Evolutionary conservation across 164 flowering plant species (phyloP), one percentile per base, ranked within the genome.

Genomic region (Macadamia integrifolia): DNA sequence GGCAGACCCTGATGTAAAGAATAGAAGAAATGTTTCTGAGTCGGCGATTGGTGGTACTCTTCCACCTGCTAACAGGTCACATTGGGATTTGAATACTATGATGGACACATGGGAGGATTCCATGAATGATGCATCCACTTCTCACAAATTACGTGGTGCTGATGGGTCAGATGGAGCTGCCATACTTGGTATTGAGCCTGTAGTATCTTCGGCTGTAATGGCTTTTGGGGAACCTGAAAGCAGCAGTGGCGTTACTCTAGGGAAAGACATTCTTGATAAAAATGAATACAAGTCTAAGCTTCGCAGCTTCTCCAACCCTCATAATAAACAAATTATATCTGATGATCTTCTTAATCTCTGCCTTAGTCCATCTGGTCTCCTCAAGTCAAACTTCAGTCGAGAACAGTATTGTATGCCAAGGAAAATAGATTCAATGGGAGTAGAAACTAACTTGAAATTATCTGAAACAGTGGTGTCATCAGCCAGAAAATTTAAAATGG

Each of bases 61-160:
- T 63, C 62, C 42, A 30, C n/a, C 17, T 67, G 30, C 84, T 30
- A 69, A 82, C 61, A 80, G 94, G 74, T 81, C 86, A 55, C 80
- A 79, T 55, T 88, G 94, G 94, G 90, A 88, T 80, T 72, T 88
- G 75, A 88, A 88, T 74, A 85, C 85, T 40, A 73, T 76, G 23
- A 87, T 88, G 88, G 94, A 88, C 71, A 71, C 76, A 29, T 88
- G 94, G 94, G 88, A 78, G 42, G 80, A 69, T 46, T 74, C 85
- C 71, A 61, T 6, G 17, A 60, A 43, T 49, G 75, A 75, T 60
- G 58, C 31, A 50, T 55, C 28, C 69, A 62, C 61, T n/a, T 50
- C 63, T 66, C 11, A 53, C n/a, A 60, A 29, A 14, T 28, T 46
- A 60, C 61, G 23, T 74, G 74, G 64, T 66, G 29, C 53, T 28